These are phyloP conservation scores for Neoarthrinium moseri DNA, from an alignment of 2,329 filamentous ascomycete species.

Conservation along the genomic window DNA sequence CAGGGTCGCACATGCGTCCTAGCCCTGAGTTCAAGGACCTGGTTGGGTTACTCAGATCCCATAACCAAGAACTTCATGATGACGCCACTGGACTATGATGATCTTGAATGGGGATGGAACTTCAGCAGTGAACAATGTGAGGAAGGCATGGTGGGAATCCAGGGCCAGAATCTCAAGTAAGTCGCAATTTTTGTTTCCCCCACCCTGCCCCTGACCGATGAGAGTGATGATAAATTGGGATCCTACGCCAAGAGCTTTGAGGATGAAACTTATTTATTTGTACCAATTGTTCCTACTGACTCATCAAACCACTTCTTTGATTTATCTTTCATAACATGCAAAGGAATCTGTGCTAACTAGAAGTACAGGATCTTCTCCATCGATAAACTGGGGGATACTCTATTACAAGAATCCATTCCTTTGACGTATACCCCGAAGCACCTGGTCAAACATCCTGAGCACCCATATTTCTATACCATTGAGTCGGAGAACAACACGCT, in stretches of 20 bases:
- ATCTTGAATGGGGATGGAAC: conserved; percentile 92
- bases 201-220: conserved; percentile 32
- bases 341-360: conserved; percentile 30
- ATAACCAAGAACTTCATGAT: conserved; percentile 87
- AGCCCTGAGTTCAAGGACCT: conserved; percentile 89
- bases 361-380: conserved; percentile 78
- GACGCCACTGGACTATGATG: conserved; percentile 84
- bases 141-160: conserved; percentile 91
- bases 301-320: conserved; percentile 26
- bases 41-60: conserved; percentile 90
- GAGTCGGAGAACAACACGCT: conserved; percentile 92
- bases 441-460: conserved; percentile 83
- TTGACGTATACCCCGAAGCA: conserved; percentile 88
- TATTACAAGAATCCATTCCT: conserved; percentile 82
- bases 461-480: conserved; percentile 89
- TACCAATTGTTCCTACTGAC: conserved; percentile 99
- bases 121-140: conserved; percentile 94
- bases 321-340: not conserved
- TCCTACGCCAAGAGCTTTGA: conserved; percentile 58
- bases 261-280: conserved; percentile 51
- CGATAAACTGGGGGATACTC: conserved; percentile 79
- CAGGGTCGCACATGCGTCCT: conserved; percentile 82
- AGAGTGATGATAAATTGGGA: conserved; percentile 65
- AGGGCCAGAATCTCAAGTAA: conserved; percentile 84
- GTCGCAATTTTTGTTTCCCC: conserved; percentile 20